Percentiles rank a stretch among this genome's conserved stretches.
phyloP scores from a whole-genome alignment of 2,329 filamentous ascomycete species.

The Hymenoscyphus scutula region DNA sequence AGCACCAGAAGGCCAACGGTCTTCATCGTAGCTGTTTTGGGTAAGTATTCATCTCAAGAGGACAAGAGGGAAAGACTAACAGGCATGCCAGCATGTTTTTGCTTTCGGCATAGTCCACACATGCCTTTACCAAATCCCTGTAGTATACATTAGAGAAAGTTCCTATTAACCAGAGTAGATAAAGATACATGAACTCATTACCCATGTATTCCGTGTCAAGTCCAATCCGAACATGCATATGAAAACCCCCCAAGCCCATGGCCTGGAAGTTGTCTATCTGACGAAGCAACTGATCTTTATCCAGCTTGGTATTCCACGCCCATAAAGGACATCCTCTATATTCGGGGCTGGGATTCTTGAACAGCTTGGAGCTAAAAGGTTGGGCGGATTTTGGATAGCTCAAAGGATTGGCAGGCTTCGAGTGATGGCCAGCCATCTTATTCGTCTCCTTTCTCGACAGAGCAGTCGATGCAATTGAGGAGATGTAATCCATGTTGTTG shows the following conservation, averaged over 20 bases:
- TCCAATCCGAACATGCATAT: conserved; percentile 36
- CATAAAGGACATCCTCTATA: conserved; percentile 37
- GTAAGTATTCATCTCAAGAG: background rate
- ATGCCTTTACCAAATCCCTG: conserved; percentile 24
- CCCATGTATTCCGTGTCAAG: conserved; percentile 38
- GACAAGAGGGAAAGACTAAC: conserved; percentile 17
- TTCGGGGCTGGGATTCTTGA: conserved; percentile 34
- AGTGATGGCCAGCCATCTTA: conserved; percentile 8
- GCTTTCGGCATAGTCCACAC: conserved; percentile 35
- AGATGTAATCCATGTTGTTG: conserved; percentile 20
- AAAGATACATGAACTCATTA: conserved; percentile 35
- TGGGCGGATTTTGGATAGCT: conserved; percentile 33
- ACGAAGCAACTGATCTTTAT: conserved; percentile 31
- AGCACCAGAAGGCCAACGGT: conserved; percentile 36
- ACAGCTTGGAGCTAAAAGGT: conserved; percentile 31
- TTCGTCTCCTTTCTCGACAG: conserved; percentile 8
- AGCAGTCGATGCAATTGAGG: conserved; percentile 12
- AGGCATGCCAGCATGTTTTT: conserved; percentile 38
- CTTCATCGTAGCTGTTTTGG: conserved; percentile 33
- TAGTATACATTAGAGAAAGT: background rate
- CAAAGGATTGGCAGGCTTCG: conserved; percentile 29
- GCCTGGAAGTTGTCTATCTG: conserved; percentile 35
- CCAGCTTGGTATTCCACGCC: conserved; percentile 36
- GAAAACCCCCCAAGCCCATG: conserved; percentile 38
- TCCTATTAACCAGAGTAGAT: background rate